These are phyloP conservation scores for Heteromeles arbutifolia DNA, from an alignment of 306 rosid species.

Conservation along the genomic window DNA sequence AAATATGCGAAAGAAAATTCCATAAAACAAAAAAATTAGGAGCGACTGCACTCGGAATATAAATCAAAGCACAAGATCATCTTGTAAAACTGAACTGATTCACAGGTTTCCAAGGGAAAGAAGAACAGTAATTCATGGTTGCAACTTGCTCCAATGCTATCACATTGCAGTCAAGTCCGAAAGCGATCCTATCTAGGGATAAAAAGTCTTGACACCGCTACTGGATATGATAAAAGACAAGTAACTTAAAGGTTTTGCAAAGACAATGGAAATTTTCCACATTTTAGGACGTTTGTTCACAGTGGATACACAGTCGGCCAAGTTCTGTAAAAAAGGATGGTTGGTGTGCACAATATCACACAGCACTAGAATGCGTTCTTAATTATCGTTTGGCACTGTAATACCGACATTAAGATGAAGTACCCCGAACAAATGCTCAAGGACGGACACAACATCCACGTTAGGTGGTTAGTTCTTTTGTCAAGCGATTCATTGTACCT, in stretches of 20 bases:
- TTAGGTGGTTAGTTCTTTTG: not conserved
- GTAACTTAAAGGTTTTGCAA: not conserved
- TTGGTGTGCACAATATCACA: not conserved
- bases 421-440: not conserved
- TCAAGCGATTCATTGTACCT: too few species aligned
- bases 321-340: not conserved
- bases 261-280: not conserved
- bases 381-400: not conserved
- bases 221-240: not conserved
- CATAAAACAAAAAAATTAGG: not conserved
- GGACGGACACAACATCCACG: not conserved
- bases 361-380: not conserved
- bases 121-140: not conserved
- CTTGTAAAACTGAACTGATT: not conserved
- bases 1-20: not conserved
- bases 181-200: too few species aligned
- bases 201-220: not conserved
- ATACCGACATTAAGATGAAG: not conserved
- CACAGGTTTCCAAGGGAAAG: not conserved
- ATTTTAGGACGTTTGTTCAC: not conserved
- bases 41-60: not conserved
- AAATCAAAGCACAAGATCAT: not conserved
- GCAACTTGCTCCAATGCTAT: not conserved
- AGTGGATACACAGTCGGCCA: too few species aligned
- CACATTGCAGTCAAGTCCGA: not conserved